These are phyloP conservation scores for Ramichloridium luteum DNA, from an alignment of 2,329 filamentous ascomycete species.

Conservation along the genomic window DNA sequence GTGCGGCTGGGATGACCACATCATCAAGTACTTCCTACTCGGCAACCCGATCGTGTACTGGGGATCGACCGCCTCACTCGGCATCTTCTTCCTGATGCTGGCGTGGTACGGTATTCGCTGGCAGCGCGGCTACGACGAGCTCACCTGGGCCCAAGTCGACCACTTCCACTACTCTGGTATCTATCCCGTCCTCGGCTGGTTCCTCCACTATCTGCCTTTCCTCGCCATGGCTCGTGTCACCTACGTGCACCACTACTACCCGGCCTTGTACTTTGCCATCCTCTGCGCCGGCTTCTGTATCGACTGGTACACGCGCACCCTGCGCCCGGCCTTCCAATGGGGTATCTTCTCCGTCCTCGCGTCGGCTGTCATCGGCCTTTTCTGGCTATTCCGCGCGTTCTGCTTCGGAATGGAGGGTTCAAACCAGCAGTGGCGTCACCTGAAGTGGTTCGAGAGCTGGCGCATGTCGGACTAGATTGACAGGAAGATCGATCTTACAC, in stretches of 20 bases:
- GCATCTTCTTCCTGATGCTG: slow-evolving; percentile 57
- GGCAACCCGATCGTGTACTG: slow-evolving; percentile 96
- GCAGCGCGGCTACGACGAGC: slow-evolving; percentile 86
- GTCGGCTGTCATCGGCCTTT: slow-evolving; percentile 61
- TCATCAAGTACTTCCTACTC: slow-evolving; percentile 95
- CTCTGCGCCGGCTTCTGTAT: slow-evolving; percentile 75
- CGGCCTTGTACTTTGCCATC: slow-evolving; percentile 94
- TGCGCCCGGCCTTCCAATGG: slow-evolving; percentile 52
- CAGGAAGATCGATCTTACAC: too few species aligned
- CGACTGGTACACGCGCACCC: slow-evolving; percentile 66
- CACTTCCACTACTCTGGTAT: slow-evolving; percentile 88
- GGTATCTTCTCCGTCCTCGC: slow-evolving; percentile 66
- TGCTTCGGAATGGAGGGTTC: slow-evolving; percentile 90
- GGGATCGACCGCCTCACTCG: slow-evolving; percentile 73
- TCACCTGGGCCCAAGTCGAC: slow-evolving; percentile 69
- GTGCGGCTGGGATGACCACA: slow-evolving; percentile 95
- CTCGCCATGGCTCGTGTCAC: slow-evolving; percentile 97
- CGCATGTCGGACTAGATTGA: slow-evolving; percentile 59
- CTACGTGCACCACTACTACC: slow-evolving; percentile 99
- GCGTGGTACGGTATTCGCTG: slow-evolving; percentile 83
- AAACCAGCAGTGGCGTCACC: slow-evolving; percentile 72
- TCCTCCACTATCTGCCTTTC: slow-evolving; percentile 92
- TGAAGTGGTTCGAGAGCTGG: slow-evolving; percentile 91
- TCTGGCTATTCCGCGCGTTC: slow-evolving; percentile 82
- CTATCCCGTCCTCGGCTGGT: slow-evolving; percentile 87